Percentiles rank a stretch among this genome's conserved stretches.
phyloP scores from a whole-genome alignment of 345 rosid genomes.

The Arabidopsis suecica region DNA sequence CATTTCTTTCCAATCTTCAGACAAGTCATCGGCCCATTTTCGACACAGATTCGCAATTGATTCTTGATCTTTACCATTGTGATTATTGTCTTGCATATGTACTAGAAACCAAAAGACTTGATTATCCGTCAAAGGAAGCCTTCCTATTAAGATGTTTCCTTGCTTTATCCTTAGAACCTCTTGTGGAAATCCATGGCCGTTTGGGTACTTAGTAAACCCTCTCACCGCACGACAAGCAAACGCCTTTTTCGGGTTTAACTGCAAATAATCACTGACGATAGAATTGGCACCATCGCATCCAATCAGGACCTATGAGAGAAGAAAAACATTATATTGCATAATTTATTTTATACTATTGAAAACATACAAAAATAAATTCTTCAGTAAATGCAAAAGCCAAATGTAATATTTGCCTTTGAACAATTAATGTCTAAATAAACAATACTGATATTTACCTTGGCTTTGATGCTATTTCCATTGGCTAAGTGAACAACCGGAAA shows the following conservation, averaged over 20 bases:
- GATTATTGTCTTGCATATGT: constrained; percentile 34
- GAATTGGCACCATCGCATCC: constrained; percentile 71
- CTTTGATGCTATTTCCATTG: constrained; percentile 37
- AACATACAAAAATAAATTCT: no score
- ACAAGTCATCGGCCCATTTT: constrained; percentile 46
- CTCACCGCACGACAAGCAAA: constrained; percentile 49
- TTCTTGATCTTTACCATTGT: constrained; percentile 43
- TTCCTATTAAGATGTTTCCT: constrained; percentile 42
- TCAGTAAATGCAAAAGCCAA: not conserved
- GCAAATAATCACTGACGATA: constrained; percentile 48
- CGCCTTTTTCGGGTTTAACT: constrained; percentile 42
- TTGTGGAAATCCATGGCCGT: constrained; percentile 50
- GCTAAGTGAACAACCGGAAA: constrained; percentile 34
- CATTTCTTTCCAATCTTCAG: constrained; percentile 51
- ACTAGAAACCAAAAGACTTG: constrained; percentile 52
- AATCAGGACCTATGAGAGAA: constrained; percentile 45
- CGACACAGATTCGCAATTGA: constrained; percentile 38
- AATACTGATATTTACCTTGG: constrained; percentile 32
- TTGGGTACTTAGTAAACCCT: constrained; percentile 55
- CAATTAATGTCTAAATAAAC: not conserved
- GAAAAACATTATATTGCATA: not conserved
- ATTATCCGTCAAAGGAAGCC: constrained; percentile 45
- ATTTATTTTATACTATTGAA: no score
- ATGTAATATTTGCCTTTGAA: not conserved
- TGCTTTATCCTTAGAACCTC: constrained; percentile 35